Conservation (phyloP, 345 rosid genomes). For the Capsella bursapastoris region DNA sequence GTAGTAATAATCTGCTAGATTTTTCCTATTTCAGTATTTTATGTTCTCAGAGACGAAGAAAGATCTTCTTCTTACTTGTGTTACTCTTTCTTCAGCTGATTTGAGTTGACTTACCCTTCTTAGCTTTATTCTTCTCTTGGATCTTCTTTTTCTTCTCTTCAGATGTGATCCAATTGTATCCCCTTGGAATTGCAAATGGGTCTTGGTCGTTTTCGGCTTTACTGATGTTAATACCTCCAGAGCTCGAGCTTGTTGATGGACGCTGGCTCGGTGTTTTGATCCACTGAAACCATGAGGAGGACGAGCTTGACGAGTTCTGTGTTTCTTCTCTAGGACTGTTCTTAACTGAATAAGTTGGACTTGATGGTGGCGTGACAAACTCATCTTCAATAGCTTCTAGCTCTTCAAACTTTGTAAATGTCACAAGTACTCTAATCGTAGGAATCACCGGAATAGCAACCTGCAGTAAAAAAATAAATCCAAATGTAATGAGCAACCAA, state of each 20-base stretch:
- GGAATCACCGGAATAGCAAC: constrained; percentile 99
- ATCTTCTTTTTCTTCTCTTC: constrained; percentile 96
- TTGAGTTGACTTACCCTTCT: constrained; percentile 51
- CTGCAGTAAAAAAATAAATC: constrained; percentile 43
- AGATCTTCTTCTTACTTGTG: constrained; percentile 37
- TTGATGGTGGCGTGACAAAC: constrained; percentile 95
- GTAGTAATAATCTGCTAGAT: constrained; percentile 35
- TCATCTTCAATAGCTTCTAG: constrained; percentile 79
- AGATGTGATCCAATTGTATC: constrained; percentile 85
- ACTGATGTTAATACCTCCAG: constrained; percentile 38
- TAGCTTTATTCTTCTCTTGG: constrained; percentile 87
- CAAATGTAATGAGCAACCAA: neutral
- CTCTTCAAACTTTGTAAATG: constrained; percentile 95
- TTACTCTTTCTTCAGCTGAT: constrained; percentile 33
- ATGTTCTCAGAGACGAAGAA: constrained; percentile 21
- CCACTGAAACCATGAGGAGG: constrained; percentile 99
- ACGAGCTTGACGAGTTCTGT: constrained; percentile 57
- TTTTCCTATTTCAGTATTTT: constrained; percentile 40
- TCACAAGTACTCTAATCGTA: constrained; percentile 89
- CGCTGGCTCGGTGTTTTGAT: constrained; percentile 82
- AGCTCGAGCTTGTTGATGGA: constrained; percentile 52
- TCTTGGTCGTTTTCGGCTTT: constrained; percentile 75
- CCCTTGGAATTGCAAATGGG: constrained; percentile 78
- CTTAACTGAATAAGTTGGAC: constrained; percentile 61
- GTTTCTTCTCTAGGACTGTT: constrained; percentile 63